phyloP scores from a whole-genome alignment of 805 yeast species.

The Wickerhamiella nectarea region DNA sequence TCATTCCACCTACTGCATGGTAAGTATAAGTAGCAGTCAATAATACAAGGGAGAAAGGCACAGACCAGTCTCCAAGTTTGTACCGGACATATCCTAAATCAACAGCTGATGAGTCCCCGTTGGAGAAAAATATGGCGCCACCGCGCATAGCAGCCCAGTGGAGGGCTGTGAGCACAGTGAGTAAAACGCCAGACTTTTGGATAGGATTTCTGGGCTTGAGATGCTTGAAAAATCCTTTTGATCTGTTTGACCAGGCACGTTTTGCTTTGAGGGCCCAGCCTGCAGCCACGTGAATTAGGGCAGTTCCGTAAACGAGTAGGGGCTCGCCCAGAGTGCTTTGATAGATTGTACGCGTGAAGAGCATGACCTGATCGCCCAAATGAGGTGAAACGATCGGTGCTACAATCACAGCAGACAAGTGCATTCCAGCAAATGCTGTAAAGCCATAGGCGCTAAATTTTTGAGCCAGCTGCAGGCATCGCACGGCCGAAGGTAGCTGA shows the following conservation, averaged over 20 bases:
- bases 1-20: constrained; percentile 14
- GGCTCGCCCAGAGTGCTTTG: constrained; percentile 41
- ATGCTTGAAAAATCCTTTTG: constrained; percentile 33
- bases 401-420: constrained; percentile 39
- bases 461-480: constrained; percentile 28
- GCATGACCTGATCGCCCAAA: constrained; percentile 39
- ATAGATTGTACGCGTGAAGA: constrained; percentile 48
- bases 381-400: constrained; percentile 36
- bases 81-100: constrained; percentile 37
- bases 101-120: constrained; percentile 48
- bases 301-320: constrained; percentile 34
- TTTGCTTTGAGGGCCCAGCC: constrained; percentile 34
- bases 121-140: constrained; percentile 38
- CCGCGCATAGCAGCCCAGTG: constrained; percentile 39
- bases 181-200: constrained; percentile 37
- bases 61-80: background rate
- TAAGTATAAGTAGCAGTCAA: constrained; percentile 2
- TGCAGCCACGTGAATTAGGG: constrained; percentile 36
- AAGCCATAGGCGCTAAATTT: constrained; percentile 50
- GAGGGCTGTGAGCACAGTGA: constrained; percentile 32
- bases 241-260: background rate
- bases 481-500: background rate
- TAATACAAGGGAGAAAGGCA: constrained; percentile 4
- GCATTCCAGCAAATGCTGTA: constrained; percentile 43
- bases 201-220: background rate